A percentile compares a stretch with the other conserved stretches of the same genome.
phyloP scores from a whole-genome alignment of 495 filamentous ascomycete species.

The Trichoderma erinaceum region DNA sequence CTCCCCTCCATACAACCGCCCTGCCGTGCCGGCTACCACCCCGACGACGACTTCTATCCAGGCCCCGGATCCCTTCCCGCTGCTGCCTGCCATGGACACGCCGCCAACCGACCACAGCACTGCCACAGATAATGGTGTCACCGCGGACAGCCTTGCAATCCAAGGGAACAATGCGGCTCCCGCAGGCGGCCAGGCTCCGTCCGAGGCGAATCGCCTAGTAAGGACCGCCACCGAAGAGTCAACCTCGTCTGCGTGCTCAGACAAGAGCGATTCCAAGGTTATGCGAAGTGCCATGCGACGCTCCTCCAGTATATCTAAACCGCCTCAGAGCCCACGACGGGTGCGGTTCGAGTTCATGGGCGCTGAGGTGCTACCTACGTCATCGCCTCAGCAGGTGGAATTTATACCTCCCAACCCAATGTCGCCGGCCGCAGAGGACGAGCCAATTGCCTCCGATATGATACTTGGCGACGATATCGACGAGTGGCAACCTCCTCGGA shows the following conservation, averaged over 20 bases:
- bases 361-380: conserved; percentile 46
- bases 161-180: not conserved
- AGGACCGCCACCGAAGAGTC: conserved; percentile 30
- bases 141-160: conserved; percentile 4
- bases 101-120: not conserved
- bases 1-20: conserved; percentile 24
- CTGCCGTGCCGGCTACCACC: conserved; percentile 18
- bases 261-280: conserved; percentile 32
- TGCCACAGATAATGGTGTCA: conserved; percentile 7
- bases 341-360: conserved; percentile 50
- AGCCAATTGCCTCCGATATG: conserved; percentile 23
- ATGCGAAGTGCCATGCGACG: conserved; percentile 47
- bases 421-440: conserved; percentile 23
- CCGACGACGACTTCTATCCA: not conserved
- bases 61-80: not conserved
- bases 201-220: conserved; percentile 1
- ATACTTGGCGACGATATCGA: conserved; percentile 24
- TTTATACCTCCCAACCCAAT: conserved; percentile 19
- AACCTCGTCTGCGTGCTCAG: conserved; percentile 37
- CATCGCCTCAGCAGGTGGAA: conserved; percentile 32
- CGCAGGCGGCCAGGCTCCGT: not conserved
- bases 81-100: conserved; percentile 4
- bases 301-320: conserved; percentile 35
- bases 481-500: conserved; percentile 15
- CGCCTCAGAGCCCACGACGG: conserved; percentile 43